These are phyloP conservation scores for Porogramme epimiltina DNA, from an alignment of 1,284 basidiomycete genomes.

Conservation along the genomic window DNA sequence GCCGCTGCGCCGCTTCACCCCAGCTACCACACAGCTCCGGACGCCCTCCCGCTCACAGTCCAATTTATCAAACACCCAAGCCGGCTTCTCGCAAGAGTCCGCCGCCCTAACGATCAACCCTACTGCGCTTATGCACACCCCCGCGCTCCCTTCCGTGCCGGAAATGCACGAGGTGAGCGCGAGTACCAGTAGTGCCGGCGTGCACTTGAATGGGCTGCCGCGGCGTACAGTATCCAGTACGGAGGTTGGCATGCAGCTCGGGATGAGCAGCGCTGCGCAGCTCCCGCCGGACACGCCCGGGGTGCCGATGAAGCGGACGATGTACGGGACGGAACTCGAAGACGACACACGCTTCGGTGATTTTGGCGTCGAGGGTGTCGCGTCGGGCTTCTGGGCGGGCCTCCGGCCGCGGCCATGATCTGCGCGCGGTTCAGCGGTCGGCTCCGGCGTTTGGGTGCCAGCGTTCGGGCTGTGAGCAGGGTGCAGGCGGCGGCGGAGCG, in stretches of 20 bases:
- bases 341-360: constrained; percentile 77
- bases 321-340: constrained; percentile 81
- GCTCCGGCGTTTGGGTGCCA: no score
- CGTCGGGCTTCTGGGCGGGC: constrained; percentile 62
- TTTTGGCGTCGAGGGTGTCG: constrained; percentile 76
- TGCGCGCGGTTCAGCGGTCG: no score
- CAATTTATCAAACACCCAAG: background rate
- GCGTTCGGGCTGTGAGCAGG: no score
- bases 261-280: constrained; percentile 24
- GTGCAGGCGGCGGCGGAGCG: no score
- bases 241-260: constrained; percentile 27
- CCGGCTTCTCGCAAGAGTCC: background rate
- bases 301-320: constrained; percentile 56
- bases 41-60: constrained; percentile 5
- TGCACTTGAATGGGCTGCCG: background rate
- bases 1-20: constrained; percentile 26
- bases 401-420: constrained; percentile 27
- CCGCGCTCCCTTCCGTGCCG: constrained; percentile 18
- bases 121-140: constrained; percentile 22
- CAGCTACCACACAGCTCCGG: constrained; percentile 11
- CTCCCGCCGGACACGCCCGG: constrained; percentile 35
- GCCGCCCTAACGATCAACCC: constrained; percentile 22
- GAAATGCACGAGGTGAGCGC: constrained; percentile 8
- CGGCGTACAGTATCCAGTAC: constrained; percentile 25
- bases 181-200: background rate